Base-by-base conservation (phyloP, 495 filamentous ascomycete genomes). In the Coniosporium apollinis region DNA sequence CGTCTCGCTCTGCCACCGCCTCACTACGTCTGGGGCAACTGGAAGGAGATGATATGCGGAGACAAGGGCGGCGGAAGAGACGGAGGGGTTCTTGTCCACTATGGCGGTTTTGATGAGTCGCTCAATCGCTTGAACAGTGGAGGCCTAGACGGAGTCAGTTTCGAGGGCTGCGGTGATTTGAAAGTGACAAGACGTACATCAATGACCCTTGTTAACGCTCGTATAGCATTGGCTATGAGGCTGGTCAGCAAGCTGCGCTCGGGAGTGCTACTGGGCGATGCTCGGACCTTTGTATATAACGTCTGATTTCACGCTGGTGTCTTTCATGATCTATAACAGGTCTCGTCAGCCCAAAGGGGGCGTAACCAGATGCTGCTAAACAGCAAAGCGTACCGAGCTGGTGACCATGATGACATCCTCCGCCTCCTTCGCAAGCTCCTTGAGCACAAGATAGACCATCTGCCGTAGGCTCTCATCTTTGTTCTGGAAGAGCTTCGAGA, bases 401-500 rank as follows among this genome's bases (percentile, higher is more conserved):
- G 89, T 99, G 34, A 94, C 87, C 89, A 99, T 96, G 47, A 99
- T 99, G 39, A 94, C 86, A 69, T 99, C 89, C 59, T 96, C 86
- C 19, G 91, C 87, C n/a, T 84, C 91, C 52, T 74, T 70, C 41
- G 87, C 82, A 45, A 99, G 66, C 69, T 99, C 89, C 69, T 94
- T 94, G 64, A 97, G 76, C 45, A 94, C 76, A 20, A 97, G 68
- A 63, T 96, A 93, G 22, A 99, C 87, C 87, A 96, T 96, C 65
- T 99, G 89, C 49, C 89, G 84, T 57, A 99, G 69, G 44, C 82
- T 84, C 46, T 86, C 82, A 74, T 99, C 89, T 58, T 94, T 94
- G 60, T 94, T 94, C 63, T 99, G 89, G 67, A 99, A 99, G 39
- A 99, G 74, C 65, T 99, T 99, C 41, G 86, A 93, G 57, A 99